Evolutionary conservation across 2,329 filamentous ascomycete genomes (phyloP), one percentile per base, ranked within the genome.

Genomic region (Phymatotrichopsis omnivora): DNA sequence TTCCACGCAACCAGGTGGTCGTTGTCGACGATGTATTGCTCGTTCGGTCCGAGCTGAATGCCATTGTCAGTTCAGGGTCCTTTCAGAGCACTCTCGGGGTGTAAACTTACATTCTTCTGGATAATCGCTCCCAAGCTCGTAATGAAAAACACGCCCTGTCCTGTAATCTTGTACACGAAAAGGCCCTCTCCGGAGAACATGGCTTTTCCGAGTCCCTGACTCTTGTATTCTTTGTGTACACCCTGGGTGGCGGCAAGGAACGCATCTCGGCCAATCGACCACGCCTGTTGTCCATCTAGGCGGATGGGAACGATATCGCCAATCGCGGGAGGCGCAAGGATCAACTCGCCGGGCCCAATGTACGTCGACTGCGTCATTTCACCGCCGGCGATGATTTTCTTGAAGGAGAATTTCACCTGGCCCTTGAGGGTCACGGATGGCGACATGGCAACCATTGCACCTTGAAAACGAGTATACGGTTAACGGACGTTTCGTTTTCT

Each of bases 1-100:
- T 95, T 95, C 91, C 91, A 98, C 0, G 91, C 89, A 0, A 96
- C 86, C 1, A 96, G 71, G 57, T 96, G 86, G 3, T 85, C 85
- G 58, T 94, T 94, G 59, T 94, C 85, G 45, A 95, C 79, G 55
- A 91, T 85, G 64, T 95, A 96, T 57, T 81, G 82, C 62, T 96
- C 89, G 7, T 80, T 80, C 10, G 72, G 69, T 57, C 65, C 63
- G 39, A 75, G 63, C 70, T 73, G 45, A 44, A 34, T 36, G 5
- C 39, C 8, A 33, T 14, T 31, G 22, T 42, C 29, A 52, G 23
- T 23, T 45, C 30, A 52, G 43, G n/a, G 12, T 25, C 25, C 10
- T 23, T 22, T 14, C 30, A 2, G 10, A 25, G 19, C 22, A 50
- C 17, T 14, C n/a, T 23, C n/a, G 20, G 25, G 32, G 19, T 17